Evolutionary conservation across 2,329 filamentous ascomycete species (phyloP), one percentile per base, ranked within the genome.

Genomic region (Penicillium sp.): DNA sequence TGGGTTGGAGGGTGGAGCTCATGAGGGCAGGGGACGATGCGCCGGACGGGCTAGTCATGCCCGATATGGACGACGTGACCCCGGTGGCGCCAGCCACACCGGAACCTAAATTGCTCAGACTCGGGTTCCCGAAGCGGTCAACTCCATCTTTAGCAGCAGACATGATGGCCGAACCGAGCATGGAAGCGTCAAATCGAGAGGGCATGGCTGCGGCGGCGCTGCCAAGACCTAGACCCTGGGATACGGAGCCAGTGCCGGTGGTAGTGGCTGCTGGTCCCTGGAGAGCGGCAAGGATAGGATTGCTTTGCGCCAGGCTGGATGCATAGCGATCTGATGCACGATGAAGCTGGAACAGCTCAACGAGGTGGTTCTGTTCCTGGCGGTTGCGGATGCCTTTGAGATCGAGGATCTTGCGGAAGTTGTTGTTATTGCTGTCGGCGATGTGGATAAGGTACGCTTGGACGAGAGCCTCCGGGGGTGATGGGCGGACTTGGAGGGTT

Each of bases 381-480:
- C 92, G 93, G 58, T 78, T 78, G 51, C 88, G 85, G 56, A 99
- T 88, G 44, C 94, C 94, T 74, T 99, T 99, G 59, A 99, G 83
- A 47, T 99, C 94, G 43, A 99, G 85, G 56, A 99, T 89, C 77
- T 97, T 97, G 70, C 87, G 87, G 83, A 99, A 99, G 76, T 99
- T 99, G 67, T 86, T 84, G 71, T 97, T 94, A 60, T 89, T 96
- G 52, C 90, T 87, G 79, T 99, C 94, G 62, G 86, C 92, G 61
- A 99, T 94, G 76, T 97, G 94, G 73, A 97, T 96, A 32, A 99
- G 86, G 72, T 99, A 99, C 32, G 94, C 94, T 77, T 97, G 93
- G 0, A 99, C 92, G 3, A 99, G 84, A 2, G 91, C 93, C 78
- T 99, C 94, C 0, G 93, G 90, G 0, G 94, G 94, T 4, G 89